A percentile compares a stretch with the other conserved stretches of the same genome.
Evolutionary conservation across 129 eudicot genomes (phyloP).

Genomic region (Rutidosis leptorrhynchoides): DNA sequence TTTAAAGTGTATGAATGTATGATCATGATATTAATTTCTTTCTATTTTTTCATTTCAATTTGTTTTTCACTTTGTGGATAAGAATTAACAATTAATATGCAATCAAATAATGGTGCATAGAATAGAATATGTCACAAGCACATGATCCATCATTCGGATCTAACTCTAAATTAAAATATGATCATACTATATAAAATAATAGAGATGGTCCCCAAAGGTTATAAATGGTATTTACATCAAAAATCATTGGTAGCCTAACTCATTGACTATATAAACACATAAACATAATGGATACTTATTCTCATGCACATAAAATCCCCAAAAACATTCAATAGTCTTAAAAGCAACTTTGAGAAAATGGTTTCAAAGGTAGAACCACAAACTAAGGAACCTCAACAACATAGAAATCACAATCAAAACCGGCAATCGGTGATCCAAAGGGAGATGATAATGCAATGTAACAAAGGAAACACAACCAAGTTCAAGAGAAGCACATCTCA

Average conservation of each 20-base stretch:
- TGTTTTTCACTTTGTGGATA: too few relatives aligned
- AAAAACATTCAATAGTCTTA: constrained; percentile 12
- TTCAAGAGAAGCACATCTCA: constrained; percentile 77
- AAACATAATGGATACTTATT: constrained; percentile 11
- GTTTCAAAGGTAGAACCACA: constrained; percentile 46
- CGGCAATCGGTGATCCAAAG: constrained; percentile 34
- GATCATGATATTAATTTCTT: too few relatives aligned
- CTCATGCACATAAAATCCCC: constrained; percentile 22
- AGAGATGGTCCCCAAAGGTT: constrained; percentile 29
- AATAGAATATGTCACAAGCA: constrained; percentile 19
- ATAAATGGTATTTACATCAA: constrained; percentile 11
- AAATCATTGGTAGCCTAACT: constrained; percentile 2
- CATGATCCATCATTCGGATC: constrained; percentile 31
- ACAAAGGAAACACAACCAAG: constrained; percentile 68
- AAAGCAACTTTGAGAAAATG: constrained; percentile 28
- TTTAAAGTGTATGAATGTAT: not conserved
- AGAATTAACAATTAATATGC: constrained; percentile 17
- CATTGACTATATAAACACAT: constrained; percentile 28
- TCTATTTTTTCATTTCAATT: too few relatives aligned
- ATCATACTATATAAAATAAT: not conserved
- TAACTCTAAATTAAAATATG: constrained; percentile 4
- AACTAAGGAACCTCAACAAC: constrained; percentile 35
- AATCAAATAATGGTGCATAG: constrained; percentile 21
- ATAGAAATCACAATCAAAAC: constrained; percentile 31
- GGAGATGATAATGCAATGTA: constrained; percentile 50